Evolutionary conservation across 768 basidiomycete genomes (phyloP), one percentile per base, ranked within the genome.

Genomic region (Strobilomyces dryophilus): DNA sequence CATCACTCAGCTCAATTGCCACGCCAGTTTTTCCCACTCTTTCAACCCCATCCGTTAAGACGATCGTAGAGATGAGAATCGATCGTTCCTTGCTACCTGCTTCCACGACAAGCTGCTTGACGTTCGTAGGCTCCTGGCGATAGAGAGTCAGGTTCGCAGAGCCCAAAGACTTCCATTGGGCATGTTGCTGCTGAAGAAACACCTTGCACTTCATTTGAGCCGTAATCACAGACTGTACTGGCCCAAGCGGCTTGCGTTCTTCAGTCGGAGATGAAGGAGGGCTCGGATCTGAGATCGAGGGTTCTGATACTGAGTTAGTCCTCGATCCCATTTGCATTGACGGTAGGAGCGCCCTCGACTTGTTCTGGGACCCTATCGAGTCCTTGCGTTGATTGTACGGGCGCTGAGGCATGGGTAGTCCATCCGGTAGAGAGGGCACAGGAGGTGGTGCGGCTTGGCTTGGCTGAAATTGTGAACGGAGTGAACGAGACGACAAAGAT

Each of bases 131-230:
- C 51, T 79, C 76, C 66, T 95, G 85, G 43, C 78, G 80, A 68
- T 94, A 99, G 45, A 99, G 76, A 65, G 89, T 92, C 58, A 98
- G 77, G 61, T 84, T 84, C 14, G 92, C 93, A 10, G 87, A 76
- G 3, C 97, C 97, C 51, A 98, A 76, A 1, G 90, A 85, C 73
- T 97, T 99, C 97, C 97, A 99, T 67, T 95, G 92, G n/a, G 89
- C 87, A 65, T 98, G 95, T 34, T 91, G 84, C 63, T 95, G 93
- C 66, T 98, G 87, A 44, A 97, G 75, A 74, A 98, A 99, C 21
- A 98, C 87, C 71, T 98, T 99, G 80, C 95, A 98, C 68, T 95
- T 94, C 91, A 94, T 95, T 65, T 92, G 85, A 12, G 90, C 92
- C 9, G 89, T 82, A 56, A 98, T 76, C 11, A 82, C 75, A 6